phyloP scores from a whole-genome alignment of 129 eudicot genomes.

The Chrysanthemum makinoi region DNA sequence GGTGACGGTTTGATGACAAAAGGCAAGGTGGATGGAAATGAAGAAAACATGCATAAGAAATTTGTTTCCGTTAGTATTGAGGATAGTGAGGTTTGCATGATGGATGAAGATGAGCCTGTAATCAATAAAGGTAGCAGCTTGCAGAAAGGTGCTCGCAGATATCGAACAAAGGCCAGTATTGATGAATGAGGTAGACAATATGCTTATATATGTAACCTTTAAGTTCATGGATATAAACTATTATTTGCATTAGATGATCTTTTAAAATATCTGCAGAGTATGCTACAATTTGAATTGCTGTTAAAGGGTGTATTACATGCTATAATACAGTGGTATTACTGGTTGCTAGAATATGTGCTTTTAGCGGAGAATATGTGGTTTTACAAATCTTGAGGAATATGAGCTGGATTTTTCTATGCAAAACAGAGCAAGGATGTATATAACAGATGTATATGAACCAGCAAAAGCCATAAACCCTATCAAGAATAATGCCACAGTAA shows the following conservation, averaged over 20 bases:
- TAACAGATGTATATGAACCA: no score
- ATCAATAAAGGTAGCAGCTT: slow-evolving; percentile 25
- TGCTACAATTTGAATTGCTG: not conserved
- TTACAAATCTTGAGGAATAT: no score
- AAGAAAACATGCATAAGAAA: slow-evolving; percentile 29
- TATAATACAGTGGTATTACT: no score
- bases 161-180: slow-evolving; percentile 44
- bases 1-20: slow-evolving; percentile 23
- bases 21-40: slow-evolving; percentile 26
- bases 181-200: slow-evolving; percentile 20
- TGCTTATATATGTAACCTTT: not conserved
- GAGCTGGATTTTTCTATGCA: no score
- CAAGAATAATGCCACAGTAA: no score
- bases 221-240: not conserved
- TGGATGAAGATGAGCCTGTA: slow-evolving; percentile 77
- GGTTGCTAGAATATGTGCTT: no score
- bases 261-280: not conserved
- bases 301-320: no score
- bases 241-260: slow-evolving; percentile 13
- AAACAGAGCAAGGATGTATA: no score
- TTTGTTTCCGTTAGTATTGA: slow-evolving; percentile 41
- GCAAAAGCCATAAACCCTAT: no score
- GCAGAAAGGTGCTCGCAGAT: slow-evolving; percentile 54
- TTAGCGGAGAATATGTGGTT: no score
- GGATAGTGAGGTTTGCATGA: slow-evolving; percentile 46